Evolutionary conservation across 106 monocot genomes (phyloP), one percentile per base, ranked within the genome.

Genomic region (Dendrobium officinale): DNA sequence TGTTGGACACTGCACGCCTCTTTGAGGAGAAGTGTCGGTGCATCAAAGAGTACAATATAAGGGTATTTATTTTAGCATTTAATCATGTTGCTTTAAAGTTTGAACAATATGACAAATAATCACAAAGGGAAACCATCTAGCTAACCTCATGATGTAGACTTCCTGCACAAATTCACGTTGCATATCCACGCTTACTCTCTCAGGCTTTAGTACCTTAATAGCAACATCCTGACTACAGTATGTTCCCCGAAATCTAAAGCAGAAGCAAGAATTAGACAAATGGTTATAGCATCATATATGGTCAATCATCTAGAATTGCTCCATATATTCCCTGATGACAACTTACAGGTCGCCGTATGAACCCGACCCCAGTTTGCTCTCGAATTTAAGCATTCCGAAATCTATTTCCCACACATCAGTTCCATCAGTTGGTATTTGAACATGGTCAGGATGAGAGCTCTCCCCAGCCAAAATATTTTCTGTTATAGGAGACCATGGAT

Each of bases 141-240:
- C 84, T 58, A 72, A 96, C 96, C 96, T 92, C 96, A 96, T 96
- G 67, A 96, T 96, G 73, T 84, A 93, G 24, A 96, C 93, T 88
- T 96, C 96, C 78, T 96, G 96, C 44, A 89, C 89, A 91, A 96
- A 96, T 77, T 96, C 96, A 48, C 83, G 88, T 78, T 88, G 89
- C 93, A 96, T 91, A 48, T 93, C 90, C 44, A 29, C 79, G 84
- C 86, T 90, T 64, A 93, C 55, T 77, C 88, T 84, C 72, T 91
- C 96, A 45, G 91, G 91, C 78, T 96, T 96, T n/a, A 96, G 84
- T 59, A 93, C 82, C 86, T 96, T 96, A 20, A 96, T 91, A 33
- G 96, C 96, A 43, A 96, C 93, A 88, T 96, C 93, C 79, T 93
- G 96, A 81, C 90, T 90, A 82, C 80, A 86, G 79, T 96, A 93